A percentile compares a stretch with the other conserved stretches of the same genome.
These are phyloP conservation scores for Magnusiomyces magnusii DNA, from an alignment of 1,139 yeast genomes.

Conservation along the genomic window DNA sequence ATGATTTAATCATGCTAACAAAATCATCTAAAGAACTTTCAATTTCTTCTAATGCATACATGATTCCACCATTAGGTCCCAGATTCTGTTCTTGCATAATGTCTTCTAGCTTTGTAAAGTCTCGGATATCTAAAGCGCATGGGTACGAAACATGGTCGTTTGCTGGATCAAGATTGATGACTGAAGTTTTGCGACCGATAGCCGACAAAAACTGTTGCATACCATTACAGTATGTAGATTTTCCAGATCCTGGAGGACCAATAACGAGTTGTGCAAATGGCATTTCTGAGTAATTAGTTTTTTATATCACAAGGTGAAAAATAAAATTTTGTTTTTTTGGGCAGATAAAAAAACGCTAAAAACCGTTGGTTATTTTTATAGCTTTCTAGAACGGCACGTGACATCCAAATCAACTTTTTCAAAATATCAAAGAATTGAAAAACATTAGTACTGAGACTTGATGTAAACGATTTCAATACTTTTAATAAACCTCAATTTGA, in stretches of 20 bases:
- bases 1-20: slow-evolving; percentile 46
- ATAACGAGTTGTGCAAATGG: slow-evolving; percentile 84
- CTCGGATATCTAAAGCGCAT: slow-evolving; percentile 81
- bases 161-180: slow-evolving; percentile 91
- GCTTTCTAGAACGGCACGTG: too few species aligned
- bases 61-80: slow-evolving; percentile 95
- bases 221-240: slow-evolving; percentile 91
- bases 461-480: too few species aligned
- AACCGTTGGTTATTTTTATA: not conserved
- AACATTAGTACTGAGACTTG: too few species aligned
- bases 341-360: not conserved
- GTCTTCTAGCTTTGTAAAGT: slow-evolving; percentile 78
- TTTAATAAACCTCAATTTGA: too few species aligned
- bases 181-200: slow-evolving; percentile 78
- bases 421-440: not conserved
- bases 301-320: not conserved
- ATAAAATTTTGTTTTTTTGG: not conserved
- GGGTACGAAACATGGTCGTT: slow-evolving; percentile 78
- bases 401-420: not conserved
- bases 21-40: slow-evolving; percentile 52
- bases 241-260: slow-evolving; percentile 98
- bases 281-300: slow-evolving; percentile 21
- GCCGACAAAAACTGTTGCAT: slow-evolving; percentile 86
- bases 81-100: slow-evolving; percentile 73
- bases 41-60: slow-evolving; percentile 71